Evolutionary conservation across 2,329 filamentous ascomycete species (phyloP).

Genomic region (Sporothrix brunneoviolacea): DNA sequence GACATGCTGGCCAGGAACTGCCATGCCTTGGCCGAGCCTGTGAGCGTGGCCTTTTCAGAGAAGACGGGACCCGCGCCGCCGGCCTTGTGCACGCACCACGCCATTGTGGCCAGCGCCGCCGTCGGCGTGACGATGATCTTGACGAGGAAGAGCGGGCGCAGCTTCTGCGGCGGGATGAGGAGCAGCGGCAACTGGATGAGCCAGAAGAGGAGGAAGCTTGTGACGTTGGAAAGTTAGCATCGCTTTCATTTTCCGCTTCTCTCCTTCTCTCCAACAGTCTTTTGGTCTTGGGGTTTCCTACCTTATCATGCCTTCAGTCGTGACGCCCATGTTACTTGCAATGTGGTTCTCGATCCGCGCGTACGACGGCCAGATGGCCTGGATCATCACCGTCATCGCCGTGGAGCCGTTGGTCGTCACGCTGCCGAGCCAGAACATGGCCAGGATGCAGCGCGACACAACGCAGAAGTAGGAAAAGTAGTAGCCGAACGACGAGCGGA

Average conservation of each 20-base stretch:
- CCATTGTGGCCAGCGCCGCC: slow-evolving; percentile 36
- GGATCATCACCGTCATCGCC: slow-evolving; percentile 28
- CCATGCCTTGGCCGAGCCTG: slow-evolving; percentile 4
- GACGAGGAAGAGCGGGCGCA: slow-evolving; percentile 27
- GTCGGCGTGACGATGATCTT: slow-evolving; percentile 21
- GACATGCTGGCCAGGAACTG: slow-evolving; percentile 29
- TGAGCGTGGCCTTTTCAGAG: neutral
- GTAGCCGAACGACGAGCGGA: slow-evolving; percentile 32
- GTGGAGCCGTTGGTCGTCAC: slow-evolving; percentile 28
- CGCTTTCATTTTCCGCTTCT: too few species aligned
- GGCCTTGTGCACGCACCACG: slow-evolving; percentile 72
- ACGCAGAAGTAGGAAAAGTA: slow-evolving; percentile 28
- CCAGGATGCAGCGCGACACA: slow-evolving; percentile 26
- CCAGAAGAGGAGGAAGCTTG: slow-evolving; percentile 21
- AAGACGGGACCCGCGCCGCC: slow-evolving; percentile 8
- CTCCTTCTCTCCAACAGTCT: too few species aligned
- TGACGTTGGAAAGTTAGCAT: too few species aligned
- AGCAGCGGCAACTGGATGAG: slow-evolving; percentile 22
- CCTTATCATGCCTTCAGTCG: slow-evolving; percentile 30
- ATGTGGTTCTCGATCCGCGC: slow-evolving; percentile 35
- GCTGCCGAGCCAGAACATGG: slow-evolving; percentile 30
- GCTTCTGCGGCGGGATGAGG: slow-evolving; percentile 22
- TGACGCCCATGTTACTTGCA: slow-evolving; percentile 28
- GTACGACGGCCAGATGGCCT: slow-evolving; percentile 36
- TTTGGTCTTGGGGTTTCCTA: too few species aligned